Evolutionary conservation across 192 early-diverging fungal genomes (phyloP).

Genomic region (Gonapodya prolifera): DNA sequence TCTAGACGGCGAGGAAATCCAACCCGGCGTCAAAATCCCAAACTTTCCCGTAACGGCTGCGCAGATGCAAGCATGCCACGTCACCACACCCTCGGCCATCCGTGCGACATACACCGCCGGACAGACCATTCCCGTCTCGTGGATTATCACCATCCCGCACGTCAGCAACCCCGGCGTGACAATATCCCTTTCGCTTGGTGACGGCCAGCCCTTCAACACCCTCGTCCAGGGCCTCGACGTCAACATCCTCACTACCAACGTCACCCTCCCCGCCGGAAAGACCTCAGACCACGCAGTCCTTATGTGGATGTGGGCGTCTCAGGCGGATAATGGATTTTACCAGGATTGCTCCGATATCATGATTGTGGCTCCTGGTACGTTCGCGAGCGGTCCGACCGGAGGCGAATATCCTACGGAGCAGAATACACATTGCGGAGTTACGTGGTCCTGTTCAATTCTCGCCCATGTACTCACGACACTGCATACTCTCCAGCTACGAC

Average conservation of each 20-base stretch:
- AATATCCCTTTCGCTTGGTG: conserved; percentile 18
- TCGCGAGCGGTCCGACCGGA: too few species aligned
- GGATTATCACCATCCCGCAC: conserved; percentile 8
- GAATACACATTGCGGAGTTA: too few species aligned
- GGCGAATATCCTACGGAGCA: too few species aligned
- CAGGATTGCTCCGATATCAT: conserved; percentile 27
- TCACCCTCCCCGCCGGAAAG: conserved; percentile 23
- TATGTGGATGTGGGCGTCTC: conserved; percentile 27
- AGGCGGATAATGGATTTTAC: conserved; percentile 34
- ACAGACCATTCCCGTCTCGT: conserved; percentile 13
- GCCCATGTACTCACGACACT: too few species aligned
- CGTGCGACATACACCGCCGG: conserved; percentile 18
- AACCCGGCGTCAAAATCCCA: conserved; percentile 20
- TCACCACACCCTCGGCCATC: conserved; percentile 5
- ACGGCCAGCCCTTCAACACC: conserved; percentile 11
- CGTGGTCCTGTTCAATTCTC: too few species aligned
- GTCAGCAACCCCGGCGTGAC: conserved; percentile 19
- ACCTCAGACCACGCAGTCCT: conserved; percentile 22
- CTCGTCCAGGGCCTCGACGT: conserved; percentile 22
- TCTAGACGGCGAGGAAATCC: conserved; percentile 18
- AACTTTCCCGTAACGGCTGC: conserved; percentile 23
- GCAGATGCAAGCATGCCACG: conserved; percentile 16
- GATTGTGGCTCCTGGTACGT: conserved; percentile 6
- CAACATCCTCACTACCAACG: background rate
- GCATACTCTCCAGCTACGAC: too few species aligned